Percentiles rank a stretch among this genome's conserved stretches.
Conservation (phyloP, 192 early-diverging fungal species). For the Chytriomyces sp. region DNA sequence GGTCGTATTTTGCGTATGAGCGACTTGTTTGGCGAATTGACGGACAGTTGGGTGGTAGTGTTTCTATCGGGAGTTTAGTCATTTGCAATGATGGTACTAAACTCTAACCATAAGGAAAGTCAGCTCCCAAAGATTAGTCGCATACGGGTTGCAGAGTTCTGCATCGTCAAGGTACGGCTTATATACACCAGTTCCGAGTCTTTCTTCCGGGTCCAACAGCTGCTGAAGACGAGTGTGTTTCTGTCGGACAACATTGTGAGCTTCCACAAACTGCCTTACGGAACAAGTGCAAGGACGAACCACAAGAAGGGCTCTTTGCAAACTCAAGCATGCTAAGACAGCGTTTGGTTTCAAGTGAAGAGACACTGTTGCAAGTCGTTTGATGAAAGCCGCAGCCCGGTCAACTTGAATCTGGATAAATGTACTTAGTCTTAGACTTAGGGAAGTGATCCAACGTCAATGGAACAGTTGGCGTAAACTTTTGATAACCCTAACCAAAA, state of each 20-base stretch:
- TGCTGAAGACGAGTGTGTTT: constrained; percentile 67
- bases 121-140: constrained; percentile 87
- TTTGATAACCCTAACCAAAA: constrained; percentile 14
- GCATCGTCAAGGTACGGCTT: constrained; percentile 81
- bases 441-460: neutral
- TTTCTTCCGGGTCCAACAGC: constrained; percentile 66
- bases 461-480: constrained; percentile 20
- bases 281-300: constrained; percentile 39
- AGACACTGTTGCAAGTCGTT: constrained; percentile 73
- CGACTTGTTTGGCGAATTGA: constrained; percentile 41
- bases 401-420: constrained; percentile 68
- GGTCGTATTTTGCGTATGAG: constrained; percentile 5
- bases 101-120: constrained; percentile 70
- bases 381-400: constrained; percentile 85
- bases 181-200: constrained; percentile 81
- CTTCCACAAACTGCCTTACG: constrained; percentile 5
- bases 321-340: constrained; percentile 67
- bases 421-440: neutral
- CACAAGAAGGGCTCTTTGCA: constrained; percentile 64
- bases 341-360: constrained; percentile 78
- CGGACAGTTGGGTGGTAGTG: constrained; percentile 55
- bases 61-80: constrained; percentile 19
- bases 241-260: constrained; percentile 53
- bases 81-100: neutral
- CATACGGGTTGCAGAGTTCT: constrained; percentile 94